Evolutionary conservation across 768 basidiomycete species (phyloP).

Genomic region (Rhizopogon sp.): DNA sequence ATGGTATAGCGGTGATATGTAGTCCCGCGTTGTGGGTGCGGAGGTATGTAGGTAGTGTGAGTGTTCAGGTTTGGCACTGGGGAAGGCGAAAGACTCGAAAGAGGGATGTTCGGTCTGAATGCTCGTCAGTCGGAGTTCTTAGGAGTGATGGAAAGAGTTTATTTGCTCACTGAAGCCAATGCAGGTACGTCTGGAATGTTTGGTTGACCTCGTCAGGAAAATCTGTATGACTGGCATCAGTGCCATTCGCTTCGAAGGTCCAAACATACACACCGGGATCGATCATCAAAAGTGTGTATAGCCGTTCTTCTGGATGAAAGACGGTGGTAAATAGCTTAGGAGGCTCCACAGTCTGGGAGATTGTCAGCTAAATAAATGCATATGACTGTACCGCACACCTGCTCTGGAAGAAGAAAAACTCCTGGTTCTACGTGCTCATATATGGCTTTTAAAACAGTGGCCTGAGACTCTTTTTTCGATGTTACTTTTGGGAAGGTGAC

Average conservation of each 20-base stretch:
- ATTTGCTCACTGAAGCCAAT: constrained; percentile 74
- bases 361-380: constrained; percentile 1
- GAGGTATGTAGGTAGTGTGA: constrained; percentile 80
- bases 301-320: constrained; percentile 73
- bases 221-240: constrained; percentile 40
- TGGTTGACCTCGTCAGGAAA: constrained; percentile 69
- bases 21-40: constrained; percentile 87
- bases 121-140: constrained; percentile 5
- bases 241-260: not conserved
- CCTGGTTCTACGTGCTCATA: constrained; percentile 62
- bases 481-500: constrained; percentile 46
- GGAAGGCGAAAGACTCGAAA: constrained; percentile 52
- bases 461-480: constrained; percentile 15
- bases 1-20: constrained; percentile 87
- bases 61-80: constrained; percentile 38
- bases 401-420: constrained; percentile 56
- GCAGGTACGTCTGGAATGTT: constrained; percentile 69
- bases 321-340: constrained; percentile 69
- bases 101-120: constrained; percentile 72
- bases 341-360: constrained; percentile 51
- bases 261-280: constrained; percentile 65
- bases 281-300: constrained; percentile 87
- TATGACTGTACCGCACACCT: constrained; percentile 40
- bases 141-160: constrained; percentile 3
- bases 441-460: constrained; percentile 16